Percentiles rank a stretch among this genome's conserved stretches.
Evolutionary conservation across 2,329 filamentous ascomycete genomes (phyloP).

Genomic region (Talaromyces sp.): DNA sequence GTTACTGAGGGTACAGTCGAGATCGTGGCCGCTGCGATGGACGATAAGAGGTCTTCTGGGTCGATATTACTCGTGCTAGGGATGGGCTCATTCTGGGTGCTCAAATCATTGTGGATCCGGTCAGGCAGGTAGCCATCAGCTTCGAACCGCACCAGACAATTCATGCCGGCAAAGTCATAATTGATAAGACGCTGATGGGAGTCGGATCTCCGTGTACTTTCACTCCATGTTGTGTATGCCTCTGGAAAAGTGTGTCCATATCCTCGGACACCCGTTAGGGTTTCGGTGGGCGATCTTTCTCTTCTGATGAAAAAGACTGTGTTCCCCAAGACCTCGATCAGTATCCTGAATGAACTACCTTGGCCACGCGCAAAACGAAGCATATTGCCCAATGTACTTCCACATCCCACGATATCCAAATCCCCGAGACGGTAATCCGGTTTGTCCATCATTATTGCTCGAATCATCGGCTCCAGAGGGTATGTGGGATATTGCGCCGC

Average conservation of each 20-base stretch:
- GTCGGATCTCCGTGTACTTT: constrained; percentile 48
- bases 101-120: background rate
- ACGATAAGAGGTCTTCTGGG: constrained; percentile 1
- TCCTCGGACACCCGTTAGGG: constrained; percentile 52
- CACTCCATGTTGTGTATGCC: constrained; percentile 60
- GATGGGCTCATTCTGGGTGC: background rate
- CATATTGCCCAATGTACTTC: constrained; percentile 58
- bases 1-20: background rate
- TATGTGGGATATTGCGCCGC: constrained; percentile 29
- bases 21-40: background rate
- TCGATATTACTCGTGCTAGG: background rate
- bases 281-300: constrained; percentile 55
- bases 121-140: constrained; percentile 51
- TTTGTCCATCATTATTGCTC: constrained; percentile 36
- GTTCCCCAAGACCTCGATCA: constrained; percentile 51
- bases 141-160: constrained; percentile 52
- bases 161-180: constrained; percentile 53
- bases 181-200: constrained; percentile 59
- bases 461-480: constrained; percentile 43
- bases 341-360: constrained; percentile 52
- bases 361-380: constrained; percentile 49
- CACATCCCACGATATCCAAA: constrained; percentile 56
- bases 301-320: constrained; percentile 61
- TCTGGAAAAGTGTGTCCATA: constrained; percentile 65
- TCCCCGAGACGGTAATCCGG: constrained; percentile 27